Base-by-base conservation (phyloP, 2,329 filamentous ascomycete species). In the Monosporascus sp. region DNA sequence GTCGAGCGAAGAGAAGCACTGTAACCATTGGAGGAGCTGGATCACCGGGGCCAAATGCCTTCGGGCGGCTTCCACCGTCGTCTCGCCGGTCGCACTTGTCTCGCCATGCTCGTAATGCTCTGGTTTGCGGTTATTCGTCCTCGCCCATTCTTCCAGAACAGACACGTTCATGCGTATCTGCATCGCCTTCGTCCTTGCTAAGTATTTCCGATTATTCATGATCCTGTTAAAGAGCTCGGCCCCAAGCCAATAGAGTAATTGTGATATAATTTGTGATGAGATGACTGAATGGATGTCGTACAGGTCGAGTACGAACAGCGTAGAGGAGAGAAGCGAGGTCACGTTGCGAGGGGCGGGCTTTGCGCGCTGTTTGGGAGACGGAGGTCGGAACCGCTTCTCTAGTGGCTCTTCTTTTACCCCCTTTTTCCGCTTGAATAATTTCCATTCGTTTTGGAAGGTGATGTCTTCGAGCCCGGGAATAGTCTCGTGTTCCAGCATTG, bases 131-230 rank as follows among this genome's bases (percentile, higher is more conserved):
- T 96, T 97, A 72, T 99, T 99, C 17, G 84, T 81, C 31, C 93
- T 83, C 1, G 94, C 93, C 94, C 94, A 99, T 66, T 99, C 94
- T 70, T 99, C 94, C 20, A 99, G 76, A 7, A 86, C 87, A 0
- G 94, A 97, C 7, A 99, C 85, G 68, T 99, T 99, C 92, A 99
- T 97, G 61, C 94, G 90, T 63, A 99, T 97, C 70, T 99, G 94
- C 94, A 99, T 99, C 3, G 94, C 94, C 71, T 99, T 99, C 19
- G 94, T 99, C 51, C 94, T 83, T 6, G 94, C 93, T 9, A 99
- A 79, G 66, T 97, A 99, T 69, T 93, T 92, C 59, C 91, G 85
- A 66, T 95, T 97, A 31, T 90, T 93, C 90, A 99, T 96, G 70
- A 99, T 90, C 54, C 93, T 88, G 71, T 99, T 99, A 76, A 99